A percentile compares a stretch with the other conserved stretches of the same genome.
Evolutionary conservation across 148 eudicot species (phyloP).

Genomic region (Spergularia marina): DNA sequence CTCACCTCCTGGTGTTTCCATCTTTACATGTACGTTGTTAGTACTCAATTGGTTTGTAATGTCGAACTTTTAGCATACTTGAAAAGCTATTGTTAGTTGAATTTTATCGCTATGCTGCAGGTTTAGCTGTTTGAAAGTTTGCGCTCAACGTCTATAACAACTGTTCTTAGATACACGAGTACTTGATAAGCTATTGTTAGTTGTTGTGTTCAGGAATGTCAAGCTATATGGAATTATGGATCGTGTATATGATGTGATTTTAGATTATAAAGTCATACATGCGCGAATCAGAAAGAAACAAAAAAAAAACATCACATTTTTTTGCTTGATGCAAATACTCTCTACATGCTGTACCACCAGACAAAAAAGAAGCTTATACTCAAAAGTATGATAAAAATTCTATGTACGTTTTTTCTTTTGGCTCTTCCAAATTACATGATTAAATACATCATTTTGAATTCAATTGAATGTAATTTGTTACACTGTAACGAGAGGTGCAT

Average conservation of each 20-base stretch:
- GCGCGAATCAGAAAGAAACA: conserved; percentile 4
- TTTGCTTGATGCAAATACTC: conserved; percentile 21
- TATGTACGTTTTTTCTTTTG: not conserved
- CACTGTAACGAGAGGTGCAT: conserved; percentile 46
- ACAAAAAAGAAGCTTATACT: conserved; percentile 17
- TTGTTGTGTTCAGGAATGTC: not conserved
- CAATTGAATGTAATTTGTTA: conserved; percentile 13
- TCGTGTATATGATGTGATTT: not conserved
- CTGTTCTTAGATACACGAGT: not conserved
- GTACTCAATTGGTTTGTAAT: too few species aligned
- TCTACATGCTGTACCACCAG: conserved; percentile 30
- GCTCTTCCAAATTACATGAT: conserved; percentile 3
- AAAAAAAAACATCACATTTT: conserved; percentile 3
- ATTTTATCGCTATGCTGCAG: too few species aligned
- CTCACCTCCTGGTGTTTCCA: too few species aligned
- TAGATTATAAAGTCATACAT: not conserved
- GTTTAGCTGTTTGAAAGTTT: too few species aligned
- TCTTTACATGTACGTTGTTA: too few species aligned
- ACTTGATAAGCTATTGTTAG: not conserved
- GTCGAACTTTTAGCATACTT: too few species aligned
- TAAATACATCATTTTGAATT: not conserved
- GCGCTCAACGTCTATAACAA: not conserved
- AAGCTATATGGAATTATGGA: not conserved
- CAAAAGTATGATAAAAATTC: not conserved
- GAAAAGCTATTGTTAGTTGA: too few species aligned